A percentile compares a stretch with the other conserved stretches of the same genome.
phyloP scores from a whole-genome alignment of 148 eudicot species.

The Gaultheria prostrata region DNA sequence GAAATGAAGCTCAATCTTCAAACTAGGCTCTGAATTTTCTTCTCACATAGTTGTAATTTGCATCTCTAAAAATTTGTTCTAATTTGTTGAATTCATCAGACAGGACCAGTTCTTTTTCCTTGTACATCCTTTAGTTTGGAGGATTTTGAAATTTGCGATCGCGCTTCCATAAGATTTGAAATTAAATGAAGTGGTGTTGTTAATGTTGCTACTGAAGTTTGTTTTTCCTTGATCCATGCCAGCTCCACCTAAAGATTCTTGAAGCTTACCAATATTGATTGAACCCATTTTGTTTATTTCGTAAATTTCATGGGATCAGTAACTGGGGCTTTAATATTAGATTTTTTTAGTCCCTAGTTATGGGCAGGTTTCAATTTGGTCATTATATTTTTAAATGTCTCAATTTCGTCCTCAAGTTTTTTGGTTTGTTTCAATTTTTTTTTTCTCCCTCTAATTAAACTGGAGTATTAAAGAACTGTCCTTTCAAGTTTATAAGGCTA shows the following conservation, averaged over 20 bases:
- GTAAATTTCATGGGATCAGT: too few species aligned
- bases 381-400: too few species aligned
- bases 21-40: slow-evolving; percentile 14
- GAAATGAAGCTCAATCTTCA: slow-evolving; percentile 37
- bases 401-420: too few species aligned
- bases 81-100: neutral
- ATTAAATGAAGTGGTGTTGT: neutral
- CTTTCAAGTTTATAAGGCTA: too few species aligned
- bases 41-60: neutral
- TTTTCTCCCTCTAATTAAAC: too few species aligned
- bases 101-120: neutral
- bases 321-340: too few species aligned
- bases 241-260: neutral
- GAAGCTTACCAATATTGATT: too few species aligned
- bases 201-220: neutral
- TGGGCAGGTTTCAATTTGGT: too few species aligned
- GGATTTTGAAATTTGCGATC: neutral
- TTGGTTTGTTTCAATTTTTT: too few species aligned
- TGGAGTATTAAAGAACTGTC: too few species aligned
- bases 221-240: neutral
- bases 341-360: too few species aligned
- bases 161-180: neutral
- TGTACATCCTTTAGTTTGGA: neutral
- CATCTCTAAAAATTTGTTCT: neutral
- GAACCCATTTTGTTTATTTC: too few species aligned